Percentiles rank a stretch among this genome's conserved stretches.
Evolutionary conservation across 805 yeast genomes (phyloP).

Genomic region (Lipomyces sp.): DNA sequence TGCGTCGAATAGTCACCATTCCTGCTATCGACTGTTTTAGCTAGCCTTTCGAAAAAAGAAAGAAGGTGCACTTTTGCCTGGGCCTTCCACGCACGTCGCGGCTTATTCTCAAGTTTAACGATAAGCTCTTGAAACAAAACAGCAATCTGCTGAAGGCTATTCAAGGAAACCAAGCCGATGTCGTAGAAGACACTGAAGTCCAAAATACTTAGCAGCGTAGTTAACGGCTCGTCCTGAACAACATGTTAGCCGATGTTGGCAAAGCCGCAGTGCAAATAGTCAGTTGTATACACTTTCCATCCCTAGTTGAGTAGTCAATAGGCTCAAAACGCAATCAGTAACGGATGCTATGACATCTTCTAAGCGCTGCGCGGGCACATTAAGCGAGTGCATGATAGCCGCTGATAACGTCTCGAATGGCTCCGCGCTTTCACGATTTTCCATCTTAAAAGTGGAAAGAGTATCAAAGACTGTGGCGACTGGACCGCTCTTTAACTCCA

Average conservation of each 20-base stretch:
- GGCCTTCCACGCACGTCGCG: background rate
- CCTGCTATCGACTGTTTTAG: background rate
- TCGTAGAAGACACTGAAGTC: background rate
- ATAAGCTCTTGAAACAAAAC: background rate
- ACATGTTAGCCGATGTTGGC: too few species aligned
- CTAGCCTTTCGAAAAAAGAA: background rate
- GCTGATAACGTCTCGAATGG: too few species aligned
- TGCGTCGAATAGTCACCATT: background rate
- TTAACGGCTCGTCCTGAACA: background rate
- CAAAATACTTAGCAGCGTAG: slow-evolving; percentile 1
- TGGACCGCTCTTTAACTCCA: background rate
- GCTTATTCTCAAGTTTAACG: background rate
- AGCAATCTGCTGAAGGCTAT: too few species aligned
- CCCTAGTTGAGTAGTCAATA: too few species aligned
- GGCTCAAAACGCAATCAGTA: too few species aligned
- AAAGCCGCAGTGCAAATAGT: too few species aligned
- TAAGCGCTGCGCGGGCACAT: too few species aligned
- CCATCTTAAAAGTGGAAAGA: background rate
- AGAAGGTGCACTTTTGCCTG: background rate
- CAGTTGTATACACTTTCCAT: too few species aligned
- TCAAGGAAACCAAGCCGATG: background rate
- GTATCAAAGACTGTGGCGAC: background rate
- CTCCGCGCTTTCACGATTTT: background rate
- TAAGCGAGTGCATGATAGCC: too few species aligned
- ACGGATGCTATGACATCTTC: too few species aligned